Evolutionary conservation across 2,329 filamentous ascomycete species (phyloP).

Genomic region (Metarhizium rileyi): DNA sequence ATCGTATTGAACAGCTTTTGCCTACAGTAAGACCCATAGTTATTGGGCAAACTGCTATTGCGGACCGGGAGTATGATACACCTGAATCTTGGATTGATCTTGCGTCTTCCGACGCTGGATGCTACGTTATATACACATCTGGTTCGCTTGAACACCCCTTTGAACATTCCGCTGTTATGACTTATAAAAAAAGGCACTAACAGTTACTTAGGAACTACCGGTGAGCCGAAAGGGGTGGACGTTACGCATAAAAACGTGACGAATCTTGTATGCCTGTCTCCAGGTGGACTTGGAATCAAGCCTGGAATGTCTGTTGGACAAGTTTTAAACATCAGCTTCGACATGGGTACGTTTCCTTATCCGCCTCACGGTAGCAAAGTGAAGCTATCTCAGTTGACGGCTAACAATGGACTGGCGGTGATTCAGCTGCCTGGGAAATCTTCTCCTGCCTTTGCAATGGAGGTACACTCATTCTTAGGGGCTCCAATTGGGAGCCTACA

Average conservation of each 20-base stretch:
- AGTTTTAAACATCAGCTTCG: constrained; percentile 48
- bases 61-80: constrained; percentile 1
- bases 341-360: constrained; percentile 41
- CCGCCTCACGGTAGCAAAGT: constrained; percentile 4
- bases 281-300: constrained; percentile 40
- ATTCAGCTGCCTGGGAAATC: constrained; percentile 49
- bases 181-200: constrained; percentile 1
- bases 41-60: constrained; percentile 16
- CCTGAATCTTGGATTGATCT: constrained; percentile 18
- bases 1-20: constrained; percentile 20
- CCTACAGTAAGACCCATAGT: constrained; percentile 15
- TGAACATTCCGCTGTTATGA: background rate
- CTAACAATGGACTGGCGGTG: constrained; percentile 7
- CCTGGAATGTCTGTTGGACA: constrained; percentile 43
- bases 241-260: constrained; percentile 44
- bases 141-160: constrained; percentile 19
- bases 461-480: constrained; percentile 43
- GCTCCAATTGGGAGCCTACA: constrained; percentile 37
- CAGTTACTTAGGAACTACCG: constrained; percentile 35
- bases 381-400: constrained; percentile 1
- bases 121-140: constrained; percentile 46
- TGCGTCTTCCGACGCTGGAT: constrained; percentile 27
- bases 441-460: constrained; percentile 47
- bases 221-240: constrained; percentile 49
- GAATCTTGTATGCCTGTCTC: constrained; percentile 41